These are phyloP conservation scores for Incumbomyces delicatus DNA, from an alignment of 2,329 filamentous ascomycete species.

Conservation along the genomic window DNA sequence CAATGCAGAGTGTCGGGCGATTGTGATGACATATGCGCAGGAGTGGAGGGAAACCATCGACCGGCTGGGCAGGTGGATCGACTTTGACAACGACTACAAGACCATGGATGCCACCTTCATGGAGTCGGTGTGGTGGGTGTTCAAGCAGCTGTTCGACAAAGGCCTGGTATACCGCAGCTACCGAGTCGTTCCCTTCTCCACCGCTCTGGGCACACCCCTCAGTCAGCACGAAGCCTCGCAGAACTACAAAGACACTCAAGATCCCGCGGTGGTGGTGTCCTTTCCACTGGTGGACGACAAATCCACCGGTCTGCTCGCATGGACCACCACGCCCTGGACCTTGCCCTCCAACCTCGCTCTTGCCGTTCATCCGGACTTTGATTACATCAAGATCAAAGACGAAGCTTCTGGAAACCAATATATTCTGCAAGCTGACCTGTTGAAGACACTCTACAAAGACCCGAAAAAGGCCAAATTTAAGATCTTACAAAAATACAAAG, in stretches of 20 bases:
- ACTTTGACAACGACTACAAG: slow-evolving; percentile 93
- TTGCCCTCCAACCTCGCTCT: slow-evolving; percentile 66
- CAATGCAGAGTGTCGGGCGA: slow-evolving; percentile 75
- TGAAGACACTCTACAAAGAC: slow-evolving; percentile 74
- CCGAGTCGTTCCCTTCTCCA: slow-evolving; percentile 83
- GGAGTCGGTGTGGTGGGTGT: slow-evolving; percentile 89
- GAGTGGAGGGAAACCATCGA: slow-evolving; percentile 81
- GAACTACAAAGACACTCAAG: slow-evolving; percentile 80
- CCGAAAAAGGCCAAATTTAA: slow-evolving; percentile 87
- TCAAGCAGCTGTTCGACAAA: slow-evolving; percentile 79
- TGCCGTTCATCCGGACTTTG: slow-evolving; percentile 64
- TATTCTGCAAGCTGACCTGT: slow-evolving; percentile 65
- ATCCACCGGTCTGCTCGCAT: slow-evolving; percentile 62
- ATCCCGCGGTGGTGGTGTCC: slow-evolving; percentile 71
- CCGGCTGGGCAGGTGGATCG: slow-evolving; percentile 77
- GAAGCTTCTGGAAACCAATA: slow-evolving; percentile 67
- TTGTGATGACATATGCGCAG: slow-evolving; percentile 73
- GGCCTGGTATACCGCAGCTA: slow-evolving; percentile 75
- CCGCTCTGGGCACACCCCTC: slow-evolving; percentile 68
- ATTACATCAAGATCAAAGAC: slow-evolving; percentile 72
- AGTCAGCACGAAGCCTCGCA: slow-evolving; percentile 85
- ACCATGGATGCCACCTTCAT: slow-evolving; percentile 84
- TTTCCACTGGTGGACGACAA: slow-evolving; percentile 70
- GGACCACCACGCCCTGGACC: slow-evolving; percentile 79
- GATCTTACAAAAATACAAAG: slow-evolving; percentile 62